Base-by-base conservation (phyloP, 2,329 filamentous ascomycete species). In the Aspergillus cejpii region DNA sequence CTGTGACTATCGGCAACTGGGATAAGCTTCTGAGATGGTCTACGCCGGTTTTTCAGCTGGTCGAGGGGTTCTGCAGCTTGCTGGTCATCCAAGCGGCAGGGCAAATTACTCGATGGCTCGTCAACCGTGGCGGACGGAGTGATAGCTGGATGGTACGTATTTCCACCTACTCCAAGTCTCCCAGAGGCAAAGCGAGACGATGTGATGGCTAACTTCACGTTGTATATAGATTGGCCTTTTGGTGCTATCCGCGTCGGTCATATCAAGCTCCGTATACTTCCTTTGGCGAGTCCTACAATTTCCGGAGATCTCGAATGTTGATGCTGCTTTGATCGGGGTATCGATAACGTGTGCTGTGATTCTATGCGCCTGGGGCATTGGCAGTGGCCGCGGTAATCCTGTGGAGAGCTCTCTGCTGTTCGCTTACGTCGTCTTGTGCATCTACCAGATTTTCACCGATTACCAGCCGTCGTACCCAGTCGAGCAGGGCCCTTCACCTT, bases 391-490 rank as follows among this genome's bases (percentile, higher is more conserved):
- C 58, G 92, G 92, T 49, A 98, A 95, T 60, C 88, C 91, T 2
- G 86, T 97, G 43, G 91, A 98, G 69, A 94, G 88, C 55, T 95
- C 91, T 17, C 74, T 98, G 8, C 78, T 98, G 47, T 97, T 98
- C 62, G 91, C 92, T 60, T 98, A 98, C 68, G 81, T 96, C 49
- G 92, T 95, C n/a, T 83, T 98, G 51, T 97, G 91, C 73, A 86
- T 97, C 62, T 98, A 97, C 71, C 92, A 98, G 68, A 97, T 97
- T 66, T 97, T 97, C 68, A 98, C 92, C 59, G 92, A 98, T 69
- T 97, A 97, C 69, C 81, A 91, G 55, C 89, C 92, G 2, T 90
- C 86, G 3, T 68, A 78, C 14, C 81, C 78, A n/a, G 73, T 77
- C 21, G 72, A 76, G 24, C 76, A 80, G 23, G 64, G 66, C 12